Conservation (phyloP, 2,329 filamentous ascomycete genomes). For the Aspergillus ustus region DNA sequence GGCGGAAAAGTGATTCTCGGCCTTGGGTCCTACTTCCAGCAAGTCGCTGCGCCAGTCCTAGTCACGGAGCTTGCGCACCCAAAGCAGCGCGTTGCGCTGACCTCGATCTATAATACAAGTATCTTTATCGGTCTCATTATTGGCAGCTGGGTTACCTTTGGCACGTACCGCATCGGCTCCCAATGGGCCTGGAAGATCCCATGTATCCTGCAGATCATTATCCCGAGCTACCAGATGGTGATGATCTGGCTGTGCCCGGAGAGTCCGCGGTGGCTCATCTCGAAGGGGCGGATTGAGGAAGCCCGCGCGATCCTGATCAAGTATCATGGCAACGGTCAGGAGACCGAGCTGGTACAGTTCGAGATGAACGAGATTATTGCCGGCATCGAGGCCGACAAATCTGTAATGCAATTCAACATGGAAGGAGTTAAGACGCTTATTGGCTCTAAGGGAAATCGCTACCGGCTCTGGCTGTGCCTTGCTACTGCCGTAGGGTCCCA, state of each 20-base stretch:
- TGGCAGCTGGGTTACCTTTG: not conserved
- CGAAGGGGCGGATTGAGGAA: not conserved
- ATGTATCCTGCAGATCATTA: not conserved
- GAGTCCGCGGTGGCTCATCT: not conserved
- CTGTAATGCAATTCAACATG: too few species aligned
- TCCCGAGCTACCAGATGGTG: not conserved
- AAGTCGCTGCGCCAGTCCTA: not conserved
- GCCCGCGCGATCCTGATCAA: not conserved
- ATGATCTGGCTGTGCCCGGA: slow-evolving; percentile 2
- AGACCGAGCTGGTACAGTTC: not conserved
- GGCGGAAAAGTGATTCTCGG: not conserved
- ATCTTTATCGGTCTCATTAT: not conserved
- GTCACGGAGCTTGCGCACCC: not conserved
- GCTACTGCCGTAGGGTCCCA: not conserved
- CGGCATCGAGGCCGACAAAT: too few species aligned
- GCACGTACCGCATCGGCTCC: not conserved
- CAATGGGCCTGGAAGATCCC: not conserved
- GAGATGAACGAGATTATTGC: not conserved
- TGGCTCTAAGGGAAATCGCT: not conserved
- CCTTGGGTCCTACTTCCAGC: not conserved
- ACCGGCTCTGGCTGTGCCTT: not conserved
- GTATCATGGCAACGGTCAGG: not conserved
- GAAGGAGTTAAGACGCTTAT: too few species aligned
- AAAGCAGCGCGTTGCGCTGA: not conserved
- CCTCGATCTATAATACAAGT: not conserved